These are phyloP conservation scores for Tetraselmis striata DNA, from an alignment of 139 green algal genomes.

Conservation along the genomic window DNA sequence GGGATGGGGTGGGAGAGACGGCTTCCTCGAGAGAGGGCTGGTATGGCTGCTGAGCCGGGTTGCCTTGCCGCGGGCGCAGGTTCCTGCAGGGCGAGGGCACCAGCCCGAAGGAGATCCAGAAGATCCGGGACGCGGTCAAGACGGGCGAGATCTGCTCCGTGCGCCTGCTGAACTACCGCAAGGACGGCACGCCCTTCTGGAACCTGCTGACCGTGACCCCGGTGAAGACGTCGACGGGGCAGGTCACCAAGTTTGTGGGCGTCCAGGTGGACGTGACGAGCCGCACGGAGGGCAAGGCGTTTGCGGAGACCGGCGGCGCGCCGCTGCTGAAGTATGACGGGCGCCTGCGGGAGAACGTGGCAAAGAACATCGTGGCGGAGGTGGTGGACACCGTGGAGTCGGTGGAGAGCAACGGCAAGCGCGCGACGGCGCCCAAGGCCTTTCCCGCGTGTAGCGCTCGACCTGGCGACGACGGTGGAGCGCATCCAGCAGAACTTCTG, in stretches of 20 bases:
- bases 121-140: slow-evolving; percentile 69
- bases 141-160: slow-evolving; percentile 54
- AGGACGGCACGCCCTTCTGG: slow-evolving; percentile 91
- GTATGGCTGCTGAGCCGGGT: background rate
- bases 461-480: slow-evolving; percentile 96
- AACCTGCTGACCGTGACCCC: slow-evolving; percentile 95
- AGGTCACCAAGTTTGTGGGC: slow-evolving; percentile 84
- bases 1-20: too few species aligned
- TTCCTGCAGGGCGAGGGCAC: slow-evolving; percentile 97
- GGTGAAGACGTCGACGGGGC: slow-evolving; percentile 76
- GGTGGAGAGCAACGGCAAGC: slow-evolving; percentile 18
- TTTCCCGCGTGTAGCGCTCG: slow-evolving; percentile 83
- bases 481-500: slow-evolving; percentile 97
- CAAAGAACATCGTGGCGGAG: slow-evolving; percentile 72
- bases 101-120: slow-evolving; percentile 75
- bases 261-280: slow-evolving; percentile 95
- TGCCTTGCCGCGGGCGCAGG: slow-evolving; percentile 51
- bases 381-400: slow-evolving; percentile 66
- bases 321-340: slow-evolving; percentile 83
- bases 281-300: slow-evolving; percentile 83
- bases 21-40: background rate
- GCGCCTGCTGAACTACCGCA: slow-evolving; percentile 86
- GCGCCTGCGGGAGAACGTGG: slow-evolving; percentile 66
- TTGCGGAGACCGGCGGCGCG: slow-evolving; percentile 45
- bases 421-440: slow-evolving; percentile 47